Percentiles rank a stretch among this genome's conserved stretches.
phyloP scores from a whole-genome alignment of 495 filamentous ascomycete genomes.

The Astrothelium macrocarpum region DNA sequence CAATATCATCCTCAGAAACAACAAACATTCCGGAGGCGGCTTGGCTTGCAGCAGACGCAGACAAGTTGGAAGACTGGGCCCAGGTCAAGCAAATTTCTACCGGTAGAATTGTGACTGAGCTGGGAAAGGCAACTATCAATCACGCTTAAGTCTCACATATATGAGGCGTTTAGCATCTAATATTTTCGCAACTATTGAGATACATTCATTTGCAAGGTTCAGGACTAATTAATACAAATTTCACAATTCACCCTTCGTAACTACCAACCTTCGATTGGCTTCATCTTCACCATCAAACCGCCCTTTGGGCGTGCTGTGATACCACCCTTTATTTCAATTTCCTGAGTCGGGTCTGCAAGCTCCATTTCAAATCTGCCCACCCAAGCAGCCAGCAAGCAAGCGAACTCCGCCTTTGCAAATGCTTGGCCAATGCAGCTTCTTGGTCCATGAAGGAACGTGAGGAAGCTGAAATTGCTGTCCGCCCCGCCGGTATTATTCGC shows the following conservation, averaged over 20 bases:
- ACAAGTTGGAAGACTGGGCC: constrained; percentile 1
- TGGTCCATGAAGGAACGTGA: constrained; percentile 39
- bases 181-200: background rate
- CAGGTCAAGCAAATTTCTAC: background rate
- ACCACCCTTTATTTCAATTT: constrained; percentile 30
- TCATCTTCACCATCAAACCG: constrained; percentile 23
- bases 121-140: background rate
- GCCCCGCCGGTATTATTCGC: constrained; percentile 33
- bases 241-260: background rate
- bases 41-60: background rate
- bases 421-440: constrained; percentile 45
- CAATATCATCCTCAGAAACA: background rate
- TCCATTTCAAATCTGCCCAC: constrained; percentile 64
- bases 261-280: constrained; percentile 23
- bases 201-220: background rate
- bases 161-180: background rate
- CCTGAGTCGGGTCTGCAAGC: constrained; percentile 26
- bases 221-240: background rate
- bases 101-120: background rate
- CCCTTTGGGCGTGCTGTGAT: constrained; percentile 34
- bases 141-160: background rate
- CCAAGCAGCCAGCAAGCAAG: constrained; percentile 64
- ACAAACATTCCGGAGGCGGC: background rate
- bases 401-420: constrained; percentile 80
- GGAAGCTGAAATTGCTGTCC: constrained; percentile 29